Conservation (phyloP, 768 basidiomycete genomes). For the Podaxis pistillaris region DNA sequence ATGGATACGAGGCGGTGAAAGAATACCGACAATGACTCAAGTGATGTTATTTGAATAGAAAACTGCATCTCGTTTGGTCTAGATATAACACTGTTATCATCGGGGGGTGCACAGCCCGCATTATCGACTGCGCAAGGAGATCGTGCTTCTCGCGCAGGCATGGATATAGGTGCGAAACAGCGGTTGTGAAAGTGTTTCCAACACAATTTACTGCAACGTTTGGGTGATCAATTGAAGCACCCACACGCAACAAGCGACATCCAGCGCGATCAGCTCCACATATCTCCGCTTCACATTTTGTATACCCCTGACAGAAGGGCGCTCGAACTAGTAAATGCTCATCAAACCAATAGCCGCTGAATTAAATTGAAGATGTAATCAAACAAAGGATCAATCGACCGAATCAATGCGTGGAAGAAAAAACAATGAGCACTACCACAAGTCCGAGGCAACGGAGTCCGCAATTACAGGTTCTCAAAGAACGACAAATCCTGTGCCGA, state of each 20-base stretch:
- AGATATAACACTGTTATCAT: not conserved
- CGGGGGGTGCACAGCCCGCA: not conserved
- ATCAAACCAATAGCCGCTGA: not conserved
- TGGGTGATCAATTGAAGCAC: not conserved
- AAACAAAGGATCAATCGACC: too few relatives aligned
- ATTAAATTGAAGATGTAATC: not conserved
- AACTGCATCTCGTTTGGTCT: not conserved
- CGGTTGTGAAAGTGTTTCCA: not conserved
- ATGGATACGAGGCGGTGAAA: conserved; percentile 2
- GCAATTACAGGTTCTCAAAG: conserved; percentile 60
- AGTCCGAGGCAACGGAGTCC: not conserved
- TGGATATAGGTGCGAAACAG: not conserved
- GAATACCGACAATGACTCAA: not conserved
- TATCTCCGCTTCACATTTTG: not conserved
- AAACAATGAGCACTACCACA: not conserved
- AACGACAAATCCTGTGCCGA: conserved; percentile 86
- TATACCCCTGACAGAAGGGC: not conserved
- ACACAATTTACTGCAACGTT: not conserved
- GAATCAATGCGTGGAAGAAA: not conserved
- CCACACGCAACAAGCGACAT: not conserved
- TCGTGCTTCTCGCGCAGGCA: not conserved
- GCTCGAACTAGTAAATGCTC: not conserved
- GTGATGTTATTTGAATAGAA: not conserved
- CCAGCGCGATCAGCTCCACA: not conserved
- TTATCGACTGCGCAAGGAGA: not conserved